A percentile compares a stretch with the other conserved stretches of the same genome.
These are phyloP conservation scores for Aureobasidium sp. DNA, from an alignment of 2,329 filamentous ascomycete species.

Conservation along the genomic window DNA sequence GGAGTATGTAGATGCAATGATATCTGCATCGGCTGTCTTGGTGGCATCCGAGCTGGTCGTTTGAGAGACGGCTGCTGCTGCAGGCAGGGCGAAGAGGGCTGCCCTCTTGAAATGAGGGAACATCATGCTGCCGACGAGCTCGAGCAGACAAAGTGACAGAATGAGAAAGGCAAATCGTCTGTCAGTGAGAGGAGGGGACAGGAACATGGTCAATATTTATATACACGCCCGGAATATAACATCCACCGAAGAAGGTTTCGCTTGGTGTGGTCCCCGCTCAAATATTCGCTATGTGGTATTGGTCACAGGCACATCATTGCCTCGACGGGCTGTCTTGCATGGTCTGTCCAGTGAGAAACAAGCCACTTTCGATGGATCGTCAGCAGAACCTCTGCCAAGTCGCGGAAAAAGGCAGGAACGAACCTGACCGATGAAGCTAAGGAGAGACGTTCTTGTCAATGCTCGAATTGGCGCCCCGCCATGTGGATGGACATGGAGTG, in stretches of 20 bases:
- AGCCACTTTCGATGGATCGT: not conserved
- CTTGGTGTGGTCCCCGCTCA: not conserved
- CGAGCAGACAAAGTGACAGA: not conserved
- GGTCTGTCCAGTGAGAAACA: not conserved
- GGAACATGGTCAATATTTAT: not conserved
- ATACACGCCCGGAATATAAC: not conserved
- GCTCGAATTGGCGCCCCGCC: not conserved
- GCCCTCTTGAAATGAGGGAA: not conserved
- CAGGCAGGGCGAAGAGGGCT: constrained; percentile 9
- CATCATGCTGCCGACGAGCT: not conserved
- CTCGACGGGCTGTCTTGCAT: not conserved
- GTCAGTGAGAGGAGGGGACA: not conserved
- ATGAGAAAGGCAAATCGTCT: not conserved
- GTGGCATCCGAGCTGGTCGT: constrained; percentile 16
- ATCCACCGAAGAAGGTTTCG: not conserved
- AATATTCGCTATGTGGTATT: no score
- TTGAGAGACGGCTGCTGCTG: constrained; percentile 19
- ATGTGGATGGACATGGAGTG: constrained; percentile 1
- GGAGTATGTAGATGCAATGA: constrained; percentile 15
- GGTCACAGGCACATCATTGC: not conserved
- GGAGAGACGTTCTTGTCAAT: not conserved
- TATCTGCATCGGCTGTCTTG: constrained; percentile 15
- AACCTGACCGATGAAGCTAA: not conserved
- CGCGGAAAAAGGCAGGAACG: not conserved
- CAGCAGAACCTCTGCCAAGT: not conserved